Conservation (phyloP, 1,284 basidiomycete species). For the Ustilago lituana region DNA sequence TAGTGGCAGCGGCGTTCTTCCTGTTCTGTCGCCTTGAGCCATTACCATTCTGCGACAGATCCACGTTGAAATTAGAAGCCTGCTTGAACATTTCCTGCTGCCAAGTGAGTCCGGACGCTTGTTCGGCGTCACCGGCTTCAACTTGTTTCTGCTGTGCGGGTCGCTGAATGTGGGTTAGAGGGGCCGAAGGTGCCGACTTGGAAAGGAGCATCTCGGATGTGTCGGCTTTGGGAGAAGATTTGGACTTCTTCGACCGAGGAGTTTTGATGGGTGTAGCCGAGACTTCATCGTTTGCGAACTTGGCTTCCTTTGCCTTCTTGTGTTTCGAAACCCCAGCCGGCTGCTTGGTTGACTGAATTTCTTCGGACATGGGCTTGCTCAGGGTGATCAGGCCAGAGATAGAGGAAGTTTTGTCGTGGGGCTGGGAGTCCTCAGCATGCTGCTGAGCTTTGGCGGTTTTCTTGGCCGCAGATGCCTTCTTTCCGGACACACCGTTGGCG, state of each 20-base stretch:
- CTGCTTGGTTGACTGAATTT: slow-evolving; percentile 38
- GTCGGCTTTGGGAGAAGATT: slow-evolving; percentile 34
- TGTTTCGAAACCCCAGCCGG: slow-evolving; percentile 9
- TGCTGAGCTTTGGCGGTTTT: slow-evolving; percentile 31
- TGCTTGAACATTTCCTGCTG: slow-evolving; percentile 53
- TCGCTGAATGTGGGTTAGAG: slow-evolving; percentile 18
- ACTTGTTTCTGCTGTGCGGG: slow-evolving; percentile 13
- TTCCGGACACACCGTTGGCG: slow-evolving; percentile 26
- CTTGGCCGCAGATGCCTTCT: slow-evolving; percentile 41
- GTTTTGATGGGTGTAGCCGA: slow-evolving; percentile 35
- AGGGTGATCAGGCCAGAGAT: slow-evolving; percentile 52
- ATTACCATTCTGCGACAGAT: slow-evolving; percentile 23
- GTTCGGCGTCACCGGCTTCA: slow-evolving; percentile 6
- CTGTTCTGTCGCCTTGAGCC: slow-evolving; percentile 23
- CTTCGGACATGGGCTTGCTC: slow-evolving; percentile 44
- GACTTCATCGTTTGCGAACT: slow-evolving; percentile 25
- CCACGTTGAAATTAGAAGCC: slow-evolving; percentile 21
- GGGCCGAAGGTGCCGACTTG: slow-evolving; percentile 41
- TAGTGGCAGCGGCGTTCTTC: slow-evolving; percentile 15
- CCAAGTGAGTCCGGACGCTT: slow-evolving; percentile 47
- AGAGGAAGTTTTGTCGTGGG: slow-evolving; percentile 8
- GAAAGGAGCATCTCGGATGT: slow-evolving; percentile 40
- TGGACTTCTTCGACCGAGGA: slow-evolving; percentile 32
- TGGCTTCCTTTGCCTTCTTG: slow-evolving; percentile 45
- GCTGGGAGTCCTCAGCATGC: slow-evolving; percentile 6